Conservation (phyloP, 2,329 filamentous ascomycete species). For the Botrytis medusae region DNA sequence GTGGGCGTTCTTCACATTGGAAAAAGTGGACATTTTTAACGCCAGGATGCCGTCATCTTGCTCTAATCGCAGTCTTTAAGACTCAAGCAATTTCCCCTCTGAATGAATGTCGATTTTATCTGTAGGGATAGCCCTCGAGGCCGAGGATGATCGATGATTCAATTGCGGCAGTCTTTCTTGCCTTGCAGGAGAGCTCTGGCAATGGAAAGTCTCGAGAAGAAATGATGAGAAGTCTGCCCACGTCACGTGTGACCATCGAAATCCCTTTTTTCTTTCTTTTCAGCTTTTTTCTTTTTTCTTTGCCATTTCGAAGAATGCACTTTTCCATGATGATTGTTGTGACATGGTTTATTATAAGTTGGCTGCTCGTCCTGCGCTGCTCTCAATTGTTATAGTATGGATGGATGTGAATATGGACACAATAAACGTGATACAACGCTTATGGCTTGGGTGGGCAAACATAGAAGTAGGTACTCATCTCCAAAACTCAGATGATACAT, state of each 20-base stretch:
- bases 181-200: background rate
- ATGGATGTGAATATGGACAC: background rate
- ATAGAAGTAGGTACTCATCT: background rate
- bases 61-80: background rate
- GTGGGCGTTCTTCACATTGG: background rate
- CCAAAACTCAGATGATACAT: background rate
- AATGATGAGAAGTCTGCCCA: background rate
- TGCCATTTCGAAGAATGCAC: too few species aligned
- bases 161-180: background rate
- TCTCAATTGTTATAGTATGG: background rate
- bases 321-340: background rate
- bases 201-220: background rate
- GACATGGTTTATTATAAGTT: background rate
- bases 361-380: background rate
- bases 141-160: background rate
- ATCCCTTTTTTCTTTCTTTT: background rate
- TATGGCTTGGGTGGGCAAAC: background rate
- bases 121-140: background rate
- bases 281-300: background rate
- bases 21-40: background rate
- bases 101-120: background rate
- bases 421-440: slow-evolving; percentile 9
- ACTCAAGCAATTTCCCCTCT: background rate
- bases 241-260: background rate
- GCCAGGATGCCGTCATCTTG: background rate